Percentiles rank a stretch among this genome's conserved stretches.
phyloP scores from a whole-genome alignment of 176 grass and related monocot genomes.

The Musa acuminata region DNA sequence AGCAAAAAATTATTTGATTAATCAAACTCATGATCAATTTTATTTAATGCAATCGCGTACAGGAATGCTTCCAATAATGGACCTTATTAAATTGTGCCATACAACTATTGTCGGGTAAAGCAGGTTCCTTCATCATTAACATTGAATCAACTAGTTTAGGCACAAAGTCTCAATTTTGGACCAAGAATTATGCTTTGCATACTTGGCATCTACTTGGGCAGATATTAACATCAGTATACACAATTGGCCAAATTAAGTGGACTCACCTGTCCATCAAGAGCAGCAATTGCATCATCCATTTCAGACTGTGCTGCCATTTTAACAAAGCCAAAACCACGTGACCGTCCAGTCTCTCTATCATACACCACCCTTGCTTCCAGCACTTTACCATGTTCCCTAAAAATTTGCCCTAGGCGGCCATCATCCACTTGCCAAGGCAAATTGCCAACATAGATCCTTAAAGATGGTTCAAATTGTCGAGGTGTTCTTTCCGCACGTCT shows the following conservation, averaged over 20 bases:
- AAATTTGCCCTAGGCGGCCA: slow-evolving; percentile 50
- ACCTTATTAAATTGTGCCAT: no score
- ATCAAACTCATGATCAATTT: no score
- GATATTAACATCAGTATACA: background rate
- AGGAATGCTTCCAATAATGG: no score
- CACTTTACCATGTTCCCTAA: slow-evolving; percentile 81
- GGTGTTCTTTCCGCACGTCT: slow-evolving; percentile 46
- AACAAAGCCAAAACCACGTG: slow-evolving; percentile 75
- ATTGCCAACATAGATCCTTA: slow-evolving; percentile 75
- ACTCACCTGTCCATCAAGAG: slow-evolving; percentile 84
- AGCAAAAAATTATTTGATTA: no score
- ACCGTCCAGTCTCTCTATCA: slow-evolving; percentile 69
- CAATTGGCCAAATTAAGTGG: background rate
- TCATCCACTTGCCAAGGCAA: slow-evolving; percentile 87
- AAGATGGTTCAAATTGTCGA: slow-evolving; percentile 23
- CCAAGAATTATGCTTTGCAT: no score
- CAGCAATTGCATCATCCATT: slow-evolving; percentile 75
- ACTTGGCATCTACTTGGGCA: no score
- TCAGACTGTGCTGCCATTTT: slow-evolving; percentile 58
- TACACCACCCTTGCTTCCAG: slow-evolving; percentile 65
- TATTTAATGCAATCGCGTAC: no score
- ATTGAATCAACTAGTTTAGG: no score
- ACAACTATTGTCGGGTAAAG: no score
- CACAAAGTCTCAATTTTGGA: no score
- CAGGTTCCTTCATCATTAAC: no score